A percentile compares a stretch with the other conserved stretches of the same genome.
Evolutionary conservation across 1,284 basidiomycete species (phyloP).

Genomic region (Malassezia arunalokei): DNA sequence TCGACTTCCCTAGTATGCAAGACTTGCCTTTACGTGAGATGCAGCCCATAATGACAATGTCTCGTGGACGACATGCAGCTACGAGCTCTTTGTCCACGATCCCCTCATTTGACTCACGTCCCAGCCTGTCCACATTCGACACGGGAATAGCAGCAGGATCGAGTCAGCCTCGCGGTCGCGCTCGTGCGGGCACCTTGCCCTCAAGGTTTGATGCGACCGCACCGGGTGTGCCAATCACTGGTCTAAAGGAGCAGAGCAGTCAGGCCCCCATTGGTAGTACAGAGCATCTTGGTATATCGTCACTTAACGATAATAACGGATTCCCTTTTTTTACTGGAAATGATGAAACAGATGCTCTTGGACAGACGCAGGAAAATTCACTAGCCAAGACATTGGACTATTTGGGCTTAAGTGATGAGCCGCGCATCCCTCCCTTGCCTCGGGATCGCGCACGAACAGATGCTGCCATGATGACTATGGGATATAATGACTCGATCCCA

Average conservation of each 20-base stretch:
- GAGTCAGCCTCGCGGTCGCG: slow-evolving; percentile 6
- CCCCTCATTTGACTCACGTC: neutral
- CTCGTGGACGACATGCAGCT: neutral
- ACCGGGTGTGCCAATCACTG: neutral
- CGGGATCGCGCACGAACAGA: slow-evolving; percentile 9
- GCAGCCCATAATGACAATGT: neutral
- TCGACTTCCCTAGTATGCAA: neutral
- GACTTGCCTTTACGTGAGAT: neutral
- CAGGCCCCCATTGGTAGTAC: neutral
- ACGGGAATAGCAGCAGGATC: neutral
- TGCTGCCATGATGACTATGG: neutral
- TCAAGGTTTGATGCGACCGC: slow-evolving; percentile 3
- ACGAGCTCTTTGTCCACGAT: slow-evolving; percentile 1
- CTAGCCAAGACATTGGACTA: slow-evolving; percentile 28
- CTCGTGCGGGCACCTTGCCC: slow-evolving; percentile 10
- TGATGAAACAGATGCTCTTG: neutral
- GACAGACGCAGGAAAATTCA: neutral
- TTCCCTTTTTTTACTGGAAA: neutral
- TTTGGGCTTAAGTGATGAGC: slow-evolving; percentile 22
- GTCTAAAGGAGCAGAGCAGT: neutral
- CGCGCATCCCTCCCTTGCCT: neutral
- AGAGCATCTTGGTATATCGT: neutral
- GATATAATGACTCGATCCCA: neutral
- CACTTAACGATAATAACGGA: neutral
- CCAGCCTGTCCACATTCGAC: neutral